These are phyloP conservation scores for Epichloe sylvatica DNA, from an alignment of 2,329 filamentous ascomycete genomes.

Conservation along the genomic window DNA sequence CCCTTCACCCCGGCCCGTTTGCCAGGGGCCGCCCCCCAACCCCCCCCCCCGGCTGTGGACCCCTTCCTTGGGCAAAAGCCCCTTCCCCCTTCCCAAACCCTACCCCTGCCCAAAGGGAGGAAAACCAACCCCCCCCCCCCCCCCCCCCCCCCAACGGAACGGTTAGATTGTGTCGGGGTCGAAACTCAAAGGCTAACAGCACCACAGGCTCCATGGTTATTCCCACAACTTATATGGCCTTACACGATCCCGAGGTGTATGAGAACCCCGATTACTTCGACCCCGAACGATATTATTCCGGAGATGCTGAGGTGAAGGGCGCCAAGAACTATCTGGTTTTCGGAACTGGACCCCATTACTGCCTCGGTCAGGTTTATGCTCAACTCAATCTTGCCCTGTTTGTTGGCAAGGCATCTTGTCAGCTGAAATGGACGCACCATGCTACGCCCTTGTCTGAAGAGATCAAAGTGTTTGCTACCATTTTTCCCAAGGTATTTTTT, in stretches of 20 bases:
- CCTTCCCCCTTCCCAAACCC: too few relatives aligned
- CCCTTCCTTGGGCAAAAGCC: too few relatives aligned
- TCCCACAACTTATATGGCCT: constrained; percentile 76
- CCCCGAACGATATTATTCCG: constrained; percentile 81
- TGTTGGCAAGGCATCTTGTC: constrained; percentile 77
- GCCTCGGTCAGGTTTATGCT: constrained; percentile 84
- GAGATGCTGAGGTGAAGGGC: constrained; percentile 72
- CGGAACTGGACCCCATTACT: constrained; percentile 91
- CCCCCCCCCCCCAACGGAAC: not conserved
- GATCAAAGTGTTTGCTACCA: constrained; percentile 96
- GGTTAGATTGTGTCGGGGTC: not conserved
- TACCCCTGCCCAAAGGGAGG: too few relatives aligned
- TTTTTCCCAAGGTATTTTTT: constrained; percentile 77
- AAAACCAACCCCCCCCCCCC: not conserved
- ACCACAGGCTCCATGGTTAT: constrained; percentile 71
- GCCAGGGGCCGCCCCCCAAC: too few relatives aligned
- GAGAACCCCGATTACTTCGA: constrained; percentile 78
- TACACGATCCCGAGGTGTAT: constrained; percentile 88
- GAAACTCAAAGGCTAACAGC: not conserved
- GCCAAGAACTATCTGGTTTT: constrained; percentile 96
- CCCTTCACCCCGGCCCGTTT: too few relatives aligned
- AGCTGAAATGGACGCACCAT: constrained; percentile 82
- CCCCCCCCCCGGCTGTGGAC: too few relatives aligned
- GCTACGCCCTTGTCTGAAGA: constrained; percentile 74
- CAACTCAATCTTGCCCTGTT: constrained; percentile 78